Evolutionary conservation across 179 eudicot genomes (phyloP).

Genomic region (Silene vulgaris): DNA sequence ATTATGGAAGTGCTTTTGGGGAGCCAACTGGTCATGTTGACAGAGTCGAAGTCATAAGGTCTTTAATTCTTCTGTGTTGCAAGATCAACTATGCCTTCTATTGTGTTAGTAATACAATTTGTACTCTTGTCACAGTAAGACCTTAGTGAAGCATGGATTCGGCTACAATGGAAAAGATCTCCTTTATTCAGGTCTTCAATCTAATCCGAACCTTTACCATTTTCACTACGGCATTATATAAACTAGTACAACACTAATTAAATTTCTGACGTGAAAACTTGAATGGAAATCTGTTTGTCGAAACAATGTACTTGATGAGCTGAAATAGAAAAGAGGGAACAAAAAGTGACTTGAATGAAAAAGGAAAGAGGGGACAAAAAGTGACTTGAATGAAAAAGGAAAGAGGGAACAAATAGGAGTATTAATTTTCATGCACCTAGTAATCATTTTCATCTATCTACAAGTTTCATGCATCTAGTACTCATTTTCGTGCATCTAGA

Average conservation of each 20-base stretch:
- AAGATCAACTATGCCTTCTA: background rate
- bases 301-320: background rate
- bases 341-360: too few relatives aligned
- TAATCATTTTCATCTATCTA: too few relatives aligned
- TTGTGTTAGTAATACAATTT: conserved; percentile 22
- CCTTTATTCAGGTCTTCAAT: conserved; percentile 70
- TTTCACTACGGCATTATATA: background rate
- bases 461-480: too few relatives aligned
- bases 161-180: conserved; percentile 92
- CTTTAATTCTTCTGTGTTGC: background rate
- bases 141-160: conserved; percentile 88
- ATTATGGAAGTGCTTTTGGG: conserved; percentile 97
- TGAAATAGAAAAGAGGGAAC: too few relatives aligned
- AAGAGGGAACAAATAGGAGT: too few relatives aligned
- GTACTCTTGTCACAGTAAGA: conserved; percentile 46
- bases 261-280: too few relatives aligned
- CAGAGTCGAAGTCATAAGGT: conserved; percentile 84
- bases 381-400: too few relatives aligned
- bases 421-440: too few relatives aligned
- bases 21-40: conserved; percentile 97
- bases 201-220: background rate
- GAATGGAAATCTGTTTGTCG: background rate
- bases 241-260: background rate
- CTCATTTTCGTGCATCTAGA: too few relatives aligned
- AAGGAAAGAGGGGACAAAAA: too few relatives aligned